Base-by-base conservation (phyloP, 75 land plant genomes). In the Cunninghamia lanceolata region DNA sequence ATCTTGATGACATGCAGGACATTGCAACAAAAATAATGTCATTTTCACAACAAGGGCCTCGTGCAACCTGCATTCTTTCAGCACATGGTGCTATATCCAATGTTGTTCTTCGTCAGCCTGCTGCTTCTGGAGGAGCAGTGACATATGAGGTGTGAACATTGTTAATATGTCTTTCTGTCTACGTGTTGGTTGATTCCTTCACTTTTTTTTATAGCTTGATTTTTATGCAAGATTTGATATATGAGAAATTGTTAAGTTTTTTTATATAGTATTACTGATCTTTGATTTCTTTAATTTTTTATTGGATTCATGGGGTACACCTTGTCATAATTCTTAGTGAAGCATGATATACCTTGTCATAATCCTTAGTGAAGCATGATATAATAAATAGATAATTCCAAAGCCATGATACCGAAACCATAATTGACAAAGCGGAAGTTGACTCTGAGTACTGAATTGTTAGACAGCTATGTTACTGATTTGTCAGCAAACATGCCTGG, bases 31-130 rank as follows among this genome's bases (percentile, higher is more conserved):
- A 86, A 78, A 91, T 93, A 13, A 89, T 93, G 89, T 86, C 90
- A 25, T 93, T 93, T 86, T 90, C 95, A 53, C 95, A 93, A 86
- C 93, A 87, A 82, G 92, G 95, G 2, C 92, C 95, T 43, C 90
- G 95, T n/a, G 94, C 92, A 36, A 78, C 89, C 39, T 93, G 95
- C 83, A 94, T 93, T 36, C 81, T 93, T 32, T 92, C 95, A 46
- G 95, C 95, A 2, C 88, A 88, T 89, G 95, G 95, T 53, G 89
- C 94, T 45, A 91, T 93, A 25, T 93, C 95, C 14, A 92, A 91
- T 83, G 95, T 92, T 52, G 89, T 93, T 54, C 85, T 93, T 56
- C 91, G 93, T 30, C 94, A 92, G 79, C 93, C 93, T 75, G 70
- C 93, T 38, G 88, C 89, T 46, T 92, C 93, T 46, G 94, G 94